A percentile compares a stretch with the other conserved stretches of the same genome.
phyloP scores from a whole-genome alignment of 2,329 filamentous ascomycete genomes.

The Triangularia setosa region DNA sequence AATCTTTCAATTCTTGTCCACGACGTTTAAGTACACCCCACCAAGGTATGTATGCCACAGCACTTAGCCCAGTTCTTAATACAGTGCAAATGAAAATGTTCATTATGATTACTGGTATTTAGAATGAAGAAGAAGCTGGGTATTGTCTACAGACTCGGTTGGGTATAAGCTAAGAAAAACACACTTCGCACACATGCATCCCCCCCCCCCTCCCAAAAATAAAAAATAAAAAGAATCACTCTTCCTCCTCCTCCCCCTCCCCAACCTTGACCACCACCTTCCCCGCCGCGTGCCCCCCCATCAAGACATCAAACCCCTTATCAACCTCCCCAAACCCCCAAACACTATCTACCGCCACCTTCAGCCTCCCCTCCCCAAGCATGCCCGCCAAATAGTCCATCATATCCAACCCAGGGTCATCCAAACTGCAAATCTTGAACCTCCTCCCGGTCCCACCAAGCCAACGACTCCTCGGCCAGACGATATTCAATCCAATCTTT shows the following conservation, averaged over 20 bases:
- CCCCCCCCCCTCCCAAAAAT: too few species aligned
- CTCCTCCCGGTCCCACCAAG: slow-evolving; percentile 31
- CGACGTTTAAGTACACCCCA: too few species aligned
- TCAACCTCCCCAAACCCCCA: slow-evolving; percentile 30
- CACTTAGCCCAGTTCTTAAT: too few species aligned
- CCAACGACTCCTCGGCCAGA: slow-evolving; percentile 26
- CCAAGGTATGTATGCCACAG: too few species aligned
- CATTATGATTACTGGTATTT: too few species aligned
- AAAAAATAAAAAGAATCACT: too few species aligned
- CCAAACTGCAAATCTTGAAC: slow-evolving; percentile 28
- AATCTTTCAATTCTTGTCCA: too few species aligned
- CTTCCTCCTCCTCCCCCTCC: not conserved
- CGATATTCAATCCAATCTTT: slow-evolving; percentile 21
- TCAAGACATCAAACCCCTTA: slow-evolving; percentile 30
- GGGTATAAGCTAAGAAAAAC: too few species aligned
- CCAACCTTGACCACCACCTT: slow-evolving; percentile 32
- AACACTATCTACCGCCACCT: slow-evolving; percentile 23
- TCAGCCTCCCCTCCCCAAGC: slow-evolving; percentile 28
- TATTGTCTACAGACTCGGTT: too few species aligned
- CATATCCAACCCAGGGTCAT: slow-evolving; percentile 26
- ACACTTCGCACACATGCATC: too few species aligned
- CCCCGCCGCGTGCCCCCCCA: slow-evolving; percentile 30
- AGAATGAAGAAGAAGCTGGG: too few species aligned
- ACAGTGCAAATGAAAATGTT: too few species aligned
- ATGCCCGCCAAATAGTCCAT: slow-evolving; percentile 28